phyloP scores from a whole-genome alignment of 2,329 filamentous ascomycete genomes.

The Pseudogymnoascus sp. region DNA sequence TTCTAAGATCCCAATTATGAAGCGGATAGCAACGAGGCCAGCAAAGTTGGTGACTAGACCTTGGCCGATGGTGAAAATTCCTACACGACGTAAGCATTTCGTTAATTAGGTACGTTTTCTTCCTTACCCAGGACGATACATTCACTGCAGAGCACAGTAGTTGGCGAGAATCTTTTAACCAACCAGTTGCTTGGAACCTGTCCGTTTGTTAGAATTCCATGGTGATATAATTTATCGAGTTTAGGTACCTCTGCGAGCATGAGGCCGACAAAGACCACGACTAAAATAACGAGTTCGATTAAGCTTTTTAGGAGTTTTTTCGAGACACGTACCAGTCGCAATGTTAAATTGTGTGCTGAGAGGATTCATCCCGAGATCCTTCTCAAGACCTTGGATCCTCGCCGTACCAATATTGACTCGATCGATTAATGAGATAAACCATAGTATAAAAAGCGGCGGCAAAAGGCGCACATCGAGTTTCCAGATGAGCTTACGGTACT shows the following conservation, averaged over 20 bases:
- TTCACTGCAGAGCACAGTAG: constrained; percentile 5
- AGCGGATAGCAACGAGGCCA: constrained; percentile 30
- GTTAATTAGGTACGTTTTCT: neutral
- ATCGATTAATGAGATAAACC: constrained; percentile 62
- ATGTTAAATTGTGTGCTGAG: constrained; percentile 9
- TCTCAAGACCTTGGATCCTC: constrained; percentile 35
- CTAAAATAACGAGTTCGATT: neutral
- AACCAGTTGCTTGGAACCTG: constrained; percentile 9
- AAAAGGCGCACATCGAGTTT: neutral
- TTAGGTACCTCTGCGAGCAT: constrained; percentile 3
- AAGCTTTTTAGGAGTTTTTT: neutral
- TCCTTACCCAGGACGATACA: constrained; percentile 9
- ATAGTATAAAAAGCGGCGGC: constrained; percentile 47
- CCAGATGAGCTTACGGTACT: constrained; percentile 7
- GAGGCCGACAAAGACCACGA: constrained; percentile 7
- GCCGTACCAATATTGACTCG: constrained; percentile 70
- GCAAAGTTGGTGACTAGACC: constrained; percentile 19
- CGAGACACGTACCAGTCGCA: neutral
- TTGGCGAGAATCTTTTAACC: constrained; percentile 4
- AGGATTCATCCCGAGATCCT: constrained; percentile 33
- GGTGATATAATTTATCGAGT: neutral
- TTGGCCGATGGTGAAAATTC: neutral
- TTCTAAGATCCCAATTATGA: constrained; percentile 29
- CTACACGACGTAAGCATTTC: neutral
- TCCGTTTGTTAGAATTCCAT: neutral